A percentile compares a stretch with the other conserved stretches of the same genome.
Conservation (phyloP, 768 basidiomycete species). For the Boletus reticulatus region DNA sequence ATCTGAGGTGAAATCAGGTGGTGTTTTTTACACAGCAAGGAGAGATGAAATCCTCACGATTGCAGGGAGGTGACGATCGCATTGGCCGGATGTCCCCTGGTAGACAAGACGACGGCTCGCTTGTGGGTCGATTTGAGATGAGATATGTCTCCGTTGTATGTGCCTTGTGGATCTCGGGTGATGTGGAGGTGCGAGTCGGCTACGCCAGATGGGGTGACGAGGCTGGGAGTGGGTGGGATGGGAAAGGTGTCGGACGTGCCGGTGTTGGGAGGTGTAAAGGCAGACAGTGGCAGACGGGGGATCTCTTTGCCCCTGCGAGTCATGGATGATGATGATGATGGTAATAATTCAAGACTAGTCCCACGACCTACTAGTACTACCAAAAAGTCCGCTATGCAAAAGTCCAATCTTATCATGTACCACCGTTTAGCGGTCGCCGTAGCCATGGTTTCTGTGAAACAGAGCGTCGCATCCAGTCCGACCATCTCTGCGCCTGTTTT, state of each 20-base stretch:
- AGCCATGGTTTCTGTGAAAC: constrained; percentile 17
- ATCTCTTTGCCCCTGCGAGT: constrained; percentile 61
- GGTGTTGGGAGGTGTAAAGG: constrained; percentile 69
- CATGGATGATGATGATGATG: constrained; percentile 19
- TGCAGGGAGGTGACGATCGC: constrained; percentile 44
- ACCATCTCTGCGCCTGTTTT: constrained; percentile 26
- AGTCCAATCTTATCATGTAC: neutral
- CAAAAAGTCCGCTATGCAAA: neutral
- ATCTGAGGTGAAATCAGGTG: constrained; percentile 11
- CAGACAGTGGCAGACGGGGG: constrained; percentile 73
- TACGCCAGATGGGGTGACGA: constrained; percentile 58
- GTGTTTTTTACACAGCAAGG: neutral
- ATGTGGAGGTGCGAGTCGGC: constrained; percentile 68
- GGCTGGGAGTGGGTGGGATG: constrained; percentile 63
- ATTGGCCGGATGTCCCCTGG: constrained; percentile 35
- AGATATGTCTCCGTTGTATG: constrained; percentile 31
- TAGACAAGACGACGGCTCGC: constrained; percentile 59
- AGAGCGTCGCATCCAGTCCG: constrained; percentile 25
- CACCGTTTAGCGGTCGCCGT: constrained; percentile 16
- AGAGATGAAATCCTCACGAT: constrained; percentile 30
- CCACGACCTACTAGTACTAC: constrained; percentile 1
- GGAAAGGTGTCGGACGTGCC: constrained; percentile 68
- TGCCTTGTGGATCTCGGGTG: constrained; percentile 21
- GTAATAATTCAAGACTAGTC: neutral
- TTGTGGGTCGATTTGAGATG: constrained; percentile 45